Evolutionary conservation across 768 basidiomycete genomes (phyloP).

Genomic region (Mycena venus): DNA sequence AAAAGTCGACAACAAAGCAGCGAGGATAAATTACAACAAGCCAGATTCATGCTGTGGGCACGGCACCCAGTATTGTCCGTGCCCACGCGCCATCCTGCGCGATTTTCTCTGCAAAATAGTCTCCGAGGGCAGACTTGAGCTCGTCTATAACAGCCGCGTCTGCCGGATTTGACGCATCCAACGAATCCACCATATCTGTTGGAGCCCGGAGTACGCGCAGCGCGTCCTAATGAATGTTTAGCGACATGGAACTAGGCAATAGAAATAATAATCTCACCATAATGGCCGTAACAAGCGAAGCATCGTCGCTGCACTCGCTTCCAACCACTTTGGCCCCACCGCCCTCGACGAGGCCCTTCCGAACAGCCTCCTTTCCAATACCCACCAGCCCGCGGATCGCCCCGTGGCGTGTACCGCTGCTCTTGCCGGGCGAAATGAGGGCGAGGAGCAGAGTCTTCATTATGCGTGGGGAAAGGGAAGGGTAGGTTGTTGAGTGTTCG

Average conservation of each 20-base stretch:
- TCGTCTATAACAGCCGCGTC: constrained; percentile 63
- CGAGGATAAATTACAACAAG: constrained; percentile 15
- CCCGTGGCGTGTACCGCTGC: constrained; percentile 88
- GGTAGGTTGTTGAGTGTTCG: constrained; percentile 90
- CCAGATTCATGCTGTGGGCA: background rate
- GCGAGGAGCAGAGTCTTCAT: constrained; percentile 95
- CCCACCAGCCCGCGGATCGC: constrained; percentile 90
- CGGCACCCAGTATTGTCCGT: constrained; percentile 61
- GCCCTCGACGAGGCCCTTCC: constrained; percentile 86
- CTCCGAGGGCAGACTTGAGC: constrained; percentile 69
- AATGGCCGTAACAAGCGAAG: constrained; percentile 67
- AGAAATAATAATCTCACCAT: constrained; percentile 60
- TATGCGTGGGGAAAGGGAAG: constrained; percentile 87
- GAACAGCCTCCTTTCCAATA: constrained; percentile 87
- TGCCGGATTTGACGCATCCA: constrained; percentile 62
- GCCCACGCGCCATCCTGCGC: constrained; percentile 76
- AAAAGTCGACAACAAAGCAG: background rate
- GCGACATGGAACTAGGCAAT: background rate
- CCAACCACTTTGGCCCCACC: constrained; percentile 84
- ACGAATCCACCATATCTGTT: constrained; percentile 69
- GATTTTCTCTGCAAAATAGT: constrained; percentile 71
- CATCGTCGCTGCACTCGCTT: constrained; percentile 66
- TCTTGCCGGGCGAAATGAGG: constrained; percentile 79
- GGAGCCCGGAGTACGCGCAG: constrained; percentile 69
- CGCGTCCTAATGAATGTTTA: constrained; percentile 61